These are phyloP conservation scores for Petunia secreta DNA, from an alignment of 257 asterid genomes.

Conservation along the genomic window DNA sequence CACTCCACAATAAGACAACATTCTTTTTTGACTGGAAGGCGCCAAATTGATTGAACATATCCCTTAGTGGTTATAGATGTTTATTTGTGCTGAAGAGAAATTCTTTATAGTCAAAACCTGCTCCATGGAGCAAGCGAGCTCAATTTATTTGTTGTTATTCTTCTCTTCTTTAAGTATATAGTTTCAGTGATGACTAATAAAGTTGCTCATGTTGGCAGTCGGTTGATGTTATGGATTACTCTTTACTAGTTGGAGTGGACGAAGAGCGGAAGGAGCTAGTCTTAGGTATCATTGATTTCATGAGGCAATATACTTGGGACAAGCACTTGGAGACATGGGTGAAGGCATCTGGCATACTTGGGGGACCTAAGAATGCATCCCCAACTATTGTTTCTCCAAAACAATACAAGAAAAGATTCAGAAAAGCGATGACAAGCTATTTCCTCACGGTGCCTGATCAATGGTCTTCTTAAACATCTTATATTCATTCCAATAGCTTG, in stretches of 20 bases:
- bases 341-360: constrained; percentile 91
- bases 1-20: neutral
- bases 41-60: neutral
- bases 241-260: constrained; percentile 90
- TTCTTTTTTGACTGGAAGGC: neutral
- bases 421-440: constrained; percentile 92
- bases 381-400: constrained; percentile 89
- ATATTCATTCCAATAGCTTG: constrained; percentile 10
- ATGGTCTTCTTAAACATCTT: constrained; percentile 55
- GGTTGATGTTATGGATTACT: constrained; percentile 94
- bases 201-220: constrained; percentile 50
- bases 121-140: neutral
- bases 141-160: too few relatives aligned
- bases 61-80: constrained; percentile 6
- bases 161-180: neutral
- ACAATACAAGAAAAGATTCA: constrained; percentile 94
- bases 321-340: constrained; percentile 99
- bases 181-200: neutral
- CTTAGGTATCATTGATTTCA: constrained; percentile 86
- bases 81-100: neutral
- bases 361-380: constrained; percentile 87
- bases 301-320: constrained; percentile 99
- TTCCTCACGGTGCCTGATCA: constrained; percentile 94
- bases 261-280: constrained; percentile 87
- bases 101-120: neutral